These are phyloP conservation scores for Scedosporium dehoogii DNA, from an alignment of 2,329 filamentous ascomycete species.

Conservation along the genomic window DNA sequence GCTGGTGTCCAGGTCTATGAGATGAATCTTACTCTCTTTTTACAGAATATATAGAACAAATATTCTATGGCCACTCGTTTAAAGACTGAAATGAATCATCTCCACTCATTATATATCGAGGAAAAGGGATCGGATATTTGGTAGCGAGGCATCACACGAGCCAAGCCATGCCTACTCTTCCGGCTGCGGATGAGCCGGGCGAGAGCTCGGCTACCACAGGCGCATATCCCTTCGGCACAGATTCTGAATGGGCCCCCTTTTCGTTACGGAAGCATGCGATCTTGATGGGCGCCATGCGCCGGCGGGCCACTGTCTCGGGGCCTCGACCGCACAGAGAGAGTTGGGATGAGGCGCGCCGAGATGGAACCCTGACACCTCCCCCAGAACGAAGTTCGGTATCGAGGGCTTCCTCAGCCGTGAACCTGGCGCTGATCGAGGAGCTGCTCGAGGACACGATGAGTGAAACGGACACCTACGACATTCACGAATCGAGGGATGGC, in stretches of 20 bases:
- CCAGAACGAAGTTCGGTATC: neutral
- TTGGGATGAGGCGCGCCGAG: neutral
- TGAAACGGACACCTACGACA: conserved; percentile 29
- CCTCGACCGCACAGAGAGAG: neutral
- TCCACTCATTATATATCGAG: neutral
- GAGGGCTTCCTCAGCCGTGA: neutral
- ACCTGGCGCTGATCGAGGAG: conserved; percentile 16
- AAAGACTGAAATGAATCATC: neutral
- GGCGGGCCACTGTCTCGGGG: neutral
- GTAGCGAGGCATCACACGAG: neutral
- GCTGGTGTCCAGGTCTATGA: too few relatives aligned
- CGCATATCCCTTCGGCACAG: neutral
- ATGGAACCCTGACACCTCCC: neutral
- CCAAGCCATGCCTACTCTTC: neutral
- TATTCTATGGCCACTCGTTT: neutral
- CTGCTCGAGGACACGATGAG: conserved; percentile 24
- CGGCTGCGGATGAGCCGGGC: neutral
- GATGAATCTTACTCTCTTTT: too few relatives aligned
- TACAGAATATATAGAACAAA: too few relatives aligned
- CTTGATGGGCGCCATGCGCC: neutral
- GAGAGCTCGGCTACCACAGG: neutral
- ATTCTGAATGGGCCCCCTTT: neutral
- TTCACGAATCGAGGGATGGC: conserved; percentile 32
- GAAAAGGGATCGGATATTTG: neutral
- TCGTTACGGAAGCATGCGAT: neutral